Evolutionary conservation across 495 filamentous ascomycete species (phyloP).

Genomic region (Wilcoxina mikolae): DNA sequence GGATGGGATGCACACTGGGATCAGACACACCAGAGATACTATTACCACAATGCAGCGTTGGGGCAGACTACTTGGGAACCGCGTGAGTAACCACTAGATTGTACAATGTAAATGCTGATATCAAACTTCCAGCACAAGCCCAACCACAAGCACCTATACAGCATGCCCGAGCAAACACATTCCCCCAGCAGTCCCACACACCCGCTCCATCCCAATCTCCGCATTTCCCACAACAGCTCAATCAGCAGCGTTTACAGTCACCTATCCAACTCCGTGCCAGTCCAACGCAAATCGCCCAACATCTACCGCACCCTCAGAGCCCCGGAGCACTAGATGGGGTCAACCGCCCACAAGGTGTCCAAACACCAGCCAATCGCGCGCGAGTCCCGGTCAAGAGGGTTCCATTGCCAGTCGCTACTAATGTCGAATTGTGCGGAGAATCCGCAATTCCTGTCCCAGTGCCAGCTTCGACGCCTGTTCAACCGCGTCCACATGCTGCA

Average conservation of each 20-base stretch:
- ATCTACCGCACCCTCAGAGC: neutral
- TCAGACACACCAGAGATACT: neutral
- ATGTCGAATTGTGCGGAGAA: slow-evolving; percentile 1
- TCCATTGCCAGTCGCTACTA: neutral
- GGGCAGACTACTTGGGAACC: neutral
- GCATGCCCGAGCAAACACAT: too few species aligned
- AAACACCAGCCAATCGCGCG: neutral
- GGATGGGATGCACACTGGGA: neutral
- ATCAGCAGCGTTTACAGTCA: neutral
- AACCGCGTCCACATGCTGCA: neutral
- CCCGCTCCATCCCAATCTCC: neutral
- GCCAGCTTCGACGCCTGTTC: neutral
- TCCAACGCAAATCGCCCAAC: neutral
- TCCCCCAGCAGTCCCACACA: too few species aligned
- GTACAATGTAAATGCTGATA: too few species aligned
- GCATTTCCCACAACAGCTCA: neutral
- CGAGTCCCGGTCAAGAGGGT: neutral
- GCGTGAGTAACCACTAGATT: too few species aligned
- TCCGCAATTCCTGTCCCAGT: neutral
- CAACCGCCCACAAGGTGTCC: neutral
- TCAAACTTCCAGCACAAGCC: too few species aligned
- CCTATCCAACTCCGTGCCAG: neutral
- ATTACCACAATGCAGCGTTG: neutral
- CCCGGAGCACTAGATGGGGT: neutral
- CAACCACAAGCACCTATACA: too few species aligned